Evolutionary conservation across 306 rosid species (phyloP).

Genomic region (Fagus crenata): DNA sequence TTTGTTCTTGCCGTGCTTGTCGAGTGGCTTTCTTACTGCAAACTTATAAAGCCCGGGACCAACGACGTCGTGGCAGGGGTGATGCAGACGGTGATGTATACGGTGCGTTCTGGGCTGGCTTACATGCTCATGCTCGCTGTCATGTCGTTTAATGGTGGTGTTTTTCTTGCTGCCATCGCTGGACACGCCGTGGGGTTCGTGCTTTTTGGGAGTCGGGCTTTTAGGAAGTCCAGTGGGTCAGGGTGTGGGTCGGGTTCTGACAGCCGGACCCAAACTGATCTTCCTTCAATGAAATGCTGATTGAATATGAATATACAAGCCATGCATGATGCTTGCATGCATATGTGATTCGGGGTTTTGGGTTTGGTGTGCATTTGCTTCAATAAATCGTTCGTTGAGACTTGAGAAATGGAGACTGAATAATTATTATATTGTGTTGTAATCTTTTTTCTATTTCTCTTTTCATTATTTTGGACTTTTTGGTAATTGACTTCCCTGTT

Average conservation of each 20-base stretch:
- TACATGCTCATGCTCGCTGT: conserved; percentile 25
- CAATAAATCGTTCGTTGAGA: no score
- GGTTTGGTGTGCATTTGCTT: background rate
- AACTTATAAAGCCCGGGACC: background rate
- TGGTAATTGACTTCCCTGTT: no score
- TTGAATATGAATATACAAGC: background rate
- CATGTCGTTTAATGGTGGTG: conserved; percentile 24
- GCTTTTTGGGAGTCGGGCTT: background rate
- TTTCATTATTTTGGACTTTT: no score
- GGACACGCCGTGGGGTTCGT: conserved; percentile 17
- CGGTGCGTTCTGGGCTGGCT: conserved; percentile 11
- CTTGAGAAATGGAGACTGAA: no score
- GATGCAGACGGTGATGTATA: conserved; percentile 1
- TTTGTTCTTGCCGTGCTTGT: conserved; percentile 8
- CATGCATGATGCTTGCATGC: no score
- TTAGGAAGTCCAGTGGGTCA: background rate
- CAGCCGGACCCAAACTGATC: background rate
- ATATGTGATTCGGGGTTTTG: background rate
- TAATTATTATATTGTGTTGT: no score
- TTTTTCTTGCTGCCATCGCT: conserved; percentile 12
- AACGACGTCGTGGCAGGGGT: background rate
- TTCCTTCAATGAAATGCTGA: conserved; percentile 9
- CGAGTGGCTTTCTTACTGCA: conserved; percentile 21
- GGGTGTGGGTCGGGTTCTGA: background rate
- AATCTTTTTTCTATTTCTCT: no score